Evolutionary conservation across 805 yeast genomes (phyloP).

Genomic region (Blastobotrys mokoenaii): DNA sequence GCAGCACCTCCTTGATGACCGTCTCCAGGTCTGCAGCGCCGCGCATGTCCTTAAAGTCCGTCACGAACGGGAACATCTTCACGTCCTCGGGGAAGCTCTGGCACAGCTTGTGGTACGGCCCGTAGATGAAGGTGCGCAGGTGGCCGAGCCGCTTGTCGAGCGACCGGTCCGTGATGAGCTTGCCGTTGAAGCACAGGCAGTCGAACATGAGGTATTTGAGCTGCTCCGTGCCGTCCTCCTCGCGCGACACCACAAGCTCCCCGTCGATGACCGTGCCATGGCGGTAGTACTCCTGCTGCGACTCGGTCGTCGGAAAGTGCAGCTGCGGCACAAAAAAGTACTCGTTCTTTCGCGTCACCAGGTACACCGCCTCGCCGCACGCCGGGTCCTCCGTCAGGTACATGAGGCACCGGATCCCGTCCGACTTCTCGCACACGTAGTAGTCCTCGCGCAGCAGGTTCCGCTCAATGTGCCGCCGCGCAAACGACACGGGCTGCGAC

Average conservation of each 20-base stretch:
- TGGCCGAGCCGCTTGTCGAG: conserved; percentile 81
- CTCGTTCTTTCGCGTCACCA: conserved; percentile 83
- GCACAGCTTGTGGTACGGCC: conserved; percentile 72
- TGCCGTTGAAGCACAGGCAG: conserved; percentile 76
- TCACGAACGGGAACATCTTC: conserved; percentile 71
- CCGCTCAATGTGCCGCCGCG: conserved; percentile 57
- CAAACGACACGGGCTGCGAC: conserved; percentile 90
- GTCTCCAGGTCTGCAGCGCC: conserved; percentile 68
- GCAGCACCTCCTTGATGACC: conserved; percentile 44
- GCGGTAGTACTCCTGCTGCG: conserved; percentile 53
- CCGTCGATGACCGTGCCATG: conserved; percentile 89
- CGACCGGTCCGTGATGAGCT: conserved; percentile 57
- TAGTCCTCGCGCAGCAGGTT: conserved; percentile 66
- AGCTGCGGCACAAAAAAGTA: conserved; percentile 68
- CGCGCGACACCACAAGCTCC: conserved; percentile 57
- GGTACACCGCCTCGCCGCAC: conserved; percentile 73
- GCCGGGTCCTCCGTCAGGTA: conserved; percentile 48
- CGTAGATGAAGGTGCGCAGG: conserved; percentile 68
- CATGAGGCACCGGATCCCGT: conserved; percentile 82
- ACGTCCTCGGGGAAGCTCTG: conserved; percentile 64
- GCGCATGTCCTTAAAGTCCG: conserved; percentile 83
- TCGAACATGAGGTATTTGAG: conserved; percentile 83
- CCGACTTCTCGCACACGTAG: conserved; percentile 92
- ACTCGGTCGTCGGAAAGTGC: conserved; percentile 60
- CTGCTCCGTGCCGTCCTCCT: conserved; percentile 45